A percentile compares a stretch with the other conserved stretches of the same genome.
Evolutionary conservation across 1,284 basidiomycete genomes (phyloP).

Genomic region (Veloporphyrellus conicus): DNA sequence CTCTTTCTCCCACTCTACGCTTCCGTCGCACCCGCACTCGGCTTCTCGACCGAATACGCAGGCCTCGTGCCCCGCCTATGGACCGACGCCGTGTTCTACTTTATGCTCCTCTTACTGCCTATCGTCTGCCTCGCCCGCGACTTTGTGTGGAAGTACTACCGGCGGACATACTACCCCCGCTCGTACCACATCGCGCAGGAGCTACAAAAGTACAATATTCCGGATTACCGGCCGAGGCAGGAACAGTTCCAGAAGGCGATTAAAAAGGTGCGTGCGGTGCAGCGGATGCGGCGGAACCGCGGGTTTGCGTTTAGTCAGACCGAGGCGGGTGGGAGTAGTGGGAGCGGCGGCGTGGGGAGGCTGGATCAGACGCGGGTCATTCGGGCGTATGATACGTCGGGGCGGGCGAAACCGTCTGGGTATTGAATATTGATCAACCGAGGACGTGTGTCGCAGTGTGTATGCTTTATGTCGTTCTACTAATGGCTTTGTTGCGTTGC

Average conservation of each 20-base stretch:
- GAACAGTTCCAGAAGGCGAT: constrained; percentile 99
- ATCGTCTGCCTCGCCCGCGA: constrained; percentile 86
- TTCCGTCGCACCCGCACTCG: constrained; percentile 79
- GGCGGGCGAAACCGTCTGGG: constrained; percentile 63
- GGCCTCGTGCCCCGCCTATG: constrained; percentile 87
- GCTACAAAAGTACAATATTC: constrained; percentile 94
- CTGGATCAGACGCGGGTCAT: constrained; percentile 82
- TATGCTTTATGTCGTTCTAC: background rate
- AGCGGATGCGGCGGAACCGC: constrained; percentile 89
- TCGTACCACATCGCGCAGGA: constrained; percentile 98
- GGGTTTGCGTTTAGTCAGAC: constrained; percentile 97
- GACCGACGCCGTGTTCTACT: constrained; percentile 85
- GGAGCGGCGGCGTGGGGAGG: background rate
- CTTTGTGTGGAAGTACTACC: constrained; percentile 94
- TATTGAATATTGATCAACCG: constrained; percentile 39
- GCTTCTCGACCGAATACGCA: constrained; percentile 86
- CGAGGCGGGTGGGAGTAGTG: constrained; percentile 60
- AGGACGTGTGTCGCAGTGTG: background rate
- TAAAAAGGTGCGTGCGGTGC: constrained; percentile 94
- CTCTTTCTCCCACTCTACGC: constrained; percentile 89
- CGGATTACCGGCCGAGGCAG: constrained; percentile 94
- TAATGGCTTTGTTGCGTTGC: background rate
- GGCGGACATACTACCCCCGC: constrained; percentile 83
- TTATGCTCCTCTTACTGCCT: constrained; percentile 85
- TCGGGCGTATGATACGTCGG: constrained; percentile 85